Evolutionary conservation across 345 rosid species (phyloP), one percentile per base, ranked within the genome.

Genomic region (Isatis tinctoria): DNA sequence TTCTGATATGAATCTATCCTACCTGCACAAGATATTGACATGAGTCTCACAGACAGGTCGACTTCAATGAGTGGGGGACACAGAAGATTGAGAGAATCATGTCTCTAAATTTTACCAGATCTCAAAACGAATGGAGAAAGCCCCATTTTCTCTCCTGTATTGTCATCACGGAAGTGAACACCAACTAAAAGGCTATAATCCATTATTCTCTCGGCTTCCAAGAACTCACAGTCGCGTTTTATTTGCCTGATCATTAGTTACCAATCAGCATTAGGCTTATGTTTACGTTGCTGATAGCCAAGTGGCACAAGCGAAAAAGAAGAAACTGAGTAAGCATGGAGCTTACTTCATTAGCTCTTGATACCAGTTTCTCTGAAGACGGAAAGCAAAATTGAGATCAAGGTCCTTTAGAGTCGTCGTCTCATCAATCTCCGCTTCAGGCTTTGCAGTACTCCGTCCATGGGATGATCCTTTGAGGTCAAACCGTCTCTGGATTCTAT

Each of bases 381-480:
- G 99, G 74, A 95, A 95, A 63, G 87, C 84, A 70, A 80, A 92
- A 80, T 95, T 88, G 59, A 95, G 99, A 81, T 95, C 99, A 18
- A 95, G 87, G 62, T 95, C 99, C 84, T 95, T 95, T 65, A 95
- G 85, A 36, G 97, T 90, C 2, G 99, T 95, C 14, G 96, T 90
- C 81, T 95, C 99, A 82, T 95, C 99, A 74, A 95, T 95, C 78
- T 92, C 97, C 36, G 76, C 91, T 77, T 84, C 90, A 17, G 93
- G 85, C 82, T 92, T 90, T 74, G 93, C 86, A 9, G 96, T 90
- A 48, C 85, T 81, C 11, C 99, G 94, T 56, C 99, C 99, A 47
- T 95, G 88, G 24, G 99, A 92, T 56, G 99, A 95, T 49, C 99
- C 99, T 85, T 95, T 95, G 35, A 95, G 86, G 74, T 95, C 99